Conservation (phyloP, 2,329 filamentous ascomycete species). For the Colletotrichum sp. region DNA sequence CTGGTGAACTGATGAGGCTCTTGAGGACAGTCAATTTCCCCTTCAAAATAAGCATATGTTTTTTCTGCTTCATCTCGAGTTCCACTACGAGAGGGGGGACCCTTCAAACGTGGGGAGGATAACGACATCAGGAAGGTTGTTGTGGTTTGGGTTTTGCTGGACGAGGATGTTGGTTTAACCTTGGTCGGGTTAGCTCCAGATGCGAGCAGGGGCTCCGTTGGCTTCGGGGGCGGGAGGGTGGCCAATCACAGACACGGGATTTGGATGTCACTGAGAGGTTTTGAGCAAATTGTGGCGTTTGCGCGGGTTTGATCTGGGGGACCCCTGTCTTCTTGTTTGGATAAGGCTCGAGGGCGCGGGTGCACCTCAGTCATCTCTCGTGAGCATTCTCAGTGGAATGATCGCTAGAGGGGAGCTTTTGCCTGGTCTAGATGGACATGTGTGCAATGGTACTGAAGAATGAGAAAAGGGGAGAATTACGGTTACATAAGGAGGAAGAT, state of each 20-base stretch:
- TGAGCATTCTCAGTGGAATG: neutral
- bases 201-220: slow-evolving; percentile 7
- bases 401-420: no score
- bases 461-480: neutral
- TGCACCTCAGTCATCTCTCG: neutral
- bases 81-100: neutral
- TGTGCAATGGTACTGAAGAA: neutral
- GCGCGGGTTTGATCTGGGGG: neutral
- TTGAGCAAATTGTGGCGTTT: slow-evolving; percentile 54
- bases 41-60: neutral
- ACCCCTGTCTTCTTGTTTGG: neutral
- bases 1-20: neutral
- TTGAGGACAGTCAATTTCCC: neutral
- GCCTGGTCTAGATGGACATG: neutral
- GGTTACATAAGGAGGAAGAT: neutral
- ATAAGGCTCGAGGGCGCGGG: neutral
- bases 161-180: slow-evolving; percentile 6
- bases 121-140: neutral
- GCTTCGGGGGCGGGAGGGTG: neutral
- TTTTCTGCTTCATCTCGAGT: neutral
- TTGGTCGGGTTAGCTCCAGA: slow-evolving; percentile 14
- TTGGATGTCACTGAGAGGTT: slow-evolving; percentile 39
- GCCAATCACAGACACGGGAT: neutral
- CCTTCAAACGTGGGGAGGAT: neutral
- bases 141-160: neutral